Percentiles rank a stretch among this genome's conserved stretches.
Evolutionary conservation across 257 asterid genomes (phyloP).

Genomic region (Leptodermis oblonga): DNA sequence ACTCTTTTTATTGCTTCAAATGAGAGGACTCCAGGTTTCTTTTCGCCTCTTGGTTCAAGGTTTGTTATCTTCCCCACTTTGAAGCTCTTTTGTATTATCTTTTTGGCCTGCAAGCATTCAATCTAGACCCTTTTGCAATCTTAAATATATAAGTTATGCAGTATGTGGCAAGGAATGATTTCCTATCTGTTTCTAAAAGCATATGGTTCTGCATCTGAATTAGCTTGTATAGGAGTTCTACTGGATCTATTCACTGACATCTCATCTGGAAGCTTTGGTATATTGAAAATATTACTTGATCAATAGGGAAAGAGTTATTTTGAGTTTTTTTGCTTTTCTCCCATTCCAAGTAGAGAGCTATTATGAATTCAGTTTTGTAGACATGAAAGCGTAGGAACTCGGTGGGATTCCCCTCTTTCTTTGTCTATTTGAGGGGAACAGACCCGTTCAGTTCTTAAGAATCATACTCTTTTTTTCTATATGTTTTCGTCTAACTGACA

Average conservation of each 20-base stretch:
- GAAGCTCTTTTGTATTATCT: neutral
- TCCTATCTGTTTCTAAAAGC: neutral
- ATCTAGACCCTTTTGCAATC: neutral
- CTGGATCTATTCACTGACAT: neutral
- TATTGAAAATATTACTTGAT: neutral
- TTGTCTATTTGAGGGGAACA: too few relatives aligned
- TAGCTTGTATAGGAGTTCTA: neutral
- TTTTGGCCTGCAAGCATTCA: neutral
- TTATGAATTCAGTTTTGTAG: too few relatives aligned
- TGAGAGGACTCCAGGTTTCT: constrained; percentile 77
- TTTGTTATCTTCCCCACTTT: constrained; percentile 19
- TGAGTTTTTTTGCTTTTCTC: neutral
- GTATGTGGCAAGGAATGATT: neutral
- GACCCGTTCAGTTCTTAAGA: too few relatives aligned
- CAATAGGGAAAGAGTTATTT: neutral
- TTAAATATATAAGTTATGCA: neutral
- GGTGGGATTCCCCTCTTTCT: too few relatives aligned
- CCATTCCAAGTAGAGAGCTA: neutral
- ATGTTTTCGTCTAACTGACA: too few relatives aligned
- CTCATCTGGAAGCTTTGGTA: neutral
- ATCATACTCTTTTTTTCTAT: too few relatives aligned
- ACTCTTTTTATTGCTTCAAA: constrained; percentile 89
- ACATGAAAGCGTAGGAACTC: too few relatives aligned
- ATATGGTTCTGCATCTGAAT: neutral
- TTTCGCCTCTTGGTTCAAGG: constrained; percentile 73